phyloP scores from a whole-genome alignment of 129 eudicot species.

The Pittosporum tobira region DNA sequence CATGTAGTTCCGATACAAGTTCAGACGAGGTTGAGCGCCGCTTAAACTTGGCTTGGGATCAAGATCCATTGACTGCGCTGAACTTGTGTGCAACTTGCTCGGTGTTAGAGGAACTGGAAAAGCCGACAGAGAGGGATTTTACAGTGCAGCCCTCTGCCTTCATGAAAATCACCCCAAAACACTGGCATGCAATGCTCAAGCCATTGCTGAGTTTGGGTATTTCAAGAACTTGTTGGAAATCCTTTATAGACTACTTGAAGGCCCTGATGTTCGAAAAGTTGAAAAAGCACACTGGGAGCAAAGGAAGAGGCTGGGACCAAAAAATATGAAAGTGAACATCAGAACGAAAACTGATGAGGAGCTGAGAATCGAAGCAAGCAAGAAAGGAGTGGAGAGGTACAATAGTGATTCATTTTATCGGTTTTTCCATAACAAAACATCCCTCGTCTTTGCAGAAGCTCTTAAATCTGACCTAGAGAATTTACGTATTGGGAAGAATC shows the following conservation, averaged over 20 bases:
- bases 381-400: neutral
- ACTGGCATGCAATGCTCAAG: neutral
- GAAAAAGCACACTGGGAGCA: neutral
- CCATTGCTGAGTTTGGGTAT: neutral
- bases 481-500: neutral
- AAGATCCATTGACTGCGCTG: neutral
- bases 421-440: neutral
- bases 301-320: no score
- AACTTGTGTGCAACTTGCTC: constrained; percentile 4
- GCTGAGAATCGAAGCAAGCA: neutral
- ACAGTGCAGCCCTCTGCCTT: constrained; percentile 1
- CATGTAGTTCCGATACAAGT: constrained; percentile 7
- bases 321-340: no score
- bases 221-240: constrained; percentile 9
- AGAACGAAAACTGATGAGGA: no score
- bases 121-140: constrained; percentile 8
- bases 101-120: constrained; percentile 10
- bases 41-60: neutral
- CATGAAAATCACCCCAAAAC: constrained; percentile 10
- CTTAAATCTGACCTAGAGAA: neutral
- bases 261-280: neutral
- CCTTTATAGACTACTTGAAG: constrained; percentile 2
- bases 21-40: neutral
- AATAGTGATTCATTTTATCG: neutral
- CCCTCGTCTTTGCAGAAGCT: neutral